These are phyloP conservation scores for Lactarius vividus DNA, from an alignment of 768 basidiomycete genomes.

Conservation along the genomic window DNA sequence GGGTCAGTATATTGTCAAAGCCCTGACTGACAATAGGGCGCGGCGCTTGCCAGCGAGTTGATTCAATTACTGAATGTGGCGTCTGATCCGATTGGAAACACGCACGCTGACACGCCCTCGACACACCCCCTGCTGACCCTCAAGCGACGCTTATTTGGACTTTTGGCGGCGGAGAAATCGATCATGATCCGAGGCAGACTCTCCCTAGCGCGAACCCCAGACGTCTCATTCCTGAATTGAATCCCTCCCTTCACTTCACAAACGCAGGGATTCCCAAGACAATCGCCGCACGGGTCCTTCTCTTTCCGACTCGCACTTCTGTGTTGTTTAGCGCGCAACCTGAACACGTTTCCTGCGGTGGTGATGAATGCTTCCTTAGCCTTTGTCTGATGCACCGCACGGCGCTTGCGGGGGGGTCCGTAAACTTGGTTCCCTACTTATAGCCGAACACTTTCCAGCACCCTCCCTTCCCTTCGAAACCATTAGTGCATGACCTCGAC, in stretches of 20 bases:
- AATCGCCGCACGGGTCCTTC: neutral
- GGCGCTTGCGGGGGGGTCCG: neutral
- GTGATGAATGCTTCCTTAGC: neutral
- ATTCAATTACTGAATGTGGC: neutral
- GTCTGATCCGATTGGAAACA: too few species aligned
- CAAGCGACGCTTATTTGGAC: neutral
- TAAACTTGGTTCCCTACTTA: neutral
- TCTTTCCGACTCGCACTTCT: neutral
- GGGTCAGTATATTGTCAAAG: neutral
- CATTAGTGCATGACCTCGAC: neutral
- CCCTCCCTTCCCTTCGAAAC: neutral
- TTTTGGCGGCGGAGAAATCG: neutral
- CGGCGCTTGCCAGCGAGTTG: neutral
- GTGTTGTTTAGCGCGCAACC: neutral
- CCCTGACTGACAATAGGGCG: neutral
- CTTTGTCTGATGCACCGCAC: neutral
- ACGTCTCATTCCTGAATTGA: neutral
- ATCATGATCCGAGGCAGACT: neutral
- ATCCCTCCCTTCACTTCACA: neutral
- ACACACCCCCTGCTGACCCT: neutral
- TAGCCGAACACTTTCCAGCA: neutral
- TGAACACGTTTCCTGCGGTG: neutral
- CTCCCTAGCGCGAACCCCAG: neutral
- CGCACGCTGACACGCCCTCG: too few species aligned
- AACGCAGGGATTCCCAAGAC: neutral